Evolutionary conservation across 805 yeast species (phyloP).

Genomic region (Naumovozyma castellii): DNA sequence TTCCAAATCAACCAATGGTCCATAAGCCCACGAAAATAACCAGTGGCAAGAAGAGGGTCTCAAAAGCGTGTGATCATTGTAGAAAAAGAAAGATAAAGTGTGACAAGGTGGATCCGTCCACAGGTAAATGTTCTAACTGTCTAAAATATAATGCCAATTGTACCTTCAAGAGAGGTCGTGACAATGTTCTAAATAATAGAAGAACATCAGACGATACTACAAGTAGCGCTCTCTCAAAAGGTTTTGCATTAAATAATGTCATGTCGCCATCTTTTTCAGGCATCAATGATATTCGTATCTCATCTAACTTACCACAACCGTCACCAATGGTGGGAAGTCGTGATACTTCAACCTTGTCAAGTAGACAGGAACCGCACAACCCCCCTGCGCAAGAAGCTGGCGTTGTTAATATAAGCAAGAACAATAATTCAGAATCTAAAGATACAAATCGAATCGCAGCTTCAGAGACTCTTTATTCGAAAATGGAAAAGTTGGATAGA

Average conservation of each 20-base stretch:
- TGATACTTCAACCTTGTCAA: neutral
- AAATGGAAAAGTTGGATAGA: conserved; percentile 16
- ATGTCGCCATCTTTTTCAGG: neutral
- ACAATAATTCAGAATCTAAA: no score
- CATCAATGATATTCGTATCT: no score
- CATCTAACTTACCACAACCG: neutral
- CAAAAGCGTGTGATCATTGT: conserved; percentile 19
- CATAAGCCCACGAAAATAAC: neutral
- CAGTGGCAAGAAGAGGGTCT: conserved; percentile 7
- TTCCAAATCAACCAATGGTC: neutral
- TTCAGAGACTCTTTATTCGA: conserved; percentile 1
- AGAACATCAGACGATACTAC: neutral
- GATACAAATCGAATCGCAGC: neutral
- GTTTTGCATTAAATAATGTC: neutral
- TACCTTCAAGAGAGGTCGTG: conserved; percentile 7
- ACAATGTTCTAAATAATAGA: neutral
- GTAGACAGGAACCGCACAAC: neutral
- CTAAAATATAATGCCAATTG: conserved; percentile 11
- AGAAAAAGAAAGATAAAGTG: conserved; percentile 17
- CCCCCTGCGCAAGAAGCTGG: no score
- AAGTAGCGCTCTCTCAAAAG: neutral
- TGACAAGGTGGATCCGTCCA: conserved; percentile 7
- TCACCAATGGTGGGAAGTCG: neutral
- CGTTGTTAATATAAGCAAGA: neutral
- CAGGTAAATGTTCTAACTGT: conserved; percentile 15